Evolutionary conservation across 2,329 filamentous ascomycete species (phyloP).

Genomic region (Daldinia eschscholtzii): DNA sequence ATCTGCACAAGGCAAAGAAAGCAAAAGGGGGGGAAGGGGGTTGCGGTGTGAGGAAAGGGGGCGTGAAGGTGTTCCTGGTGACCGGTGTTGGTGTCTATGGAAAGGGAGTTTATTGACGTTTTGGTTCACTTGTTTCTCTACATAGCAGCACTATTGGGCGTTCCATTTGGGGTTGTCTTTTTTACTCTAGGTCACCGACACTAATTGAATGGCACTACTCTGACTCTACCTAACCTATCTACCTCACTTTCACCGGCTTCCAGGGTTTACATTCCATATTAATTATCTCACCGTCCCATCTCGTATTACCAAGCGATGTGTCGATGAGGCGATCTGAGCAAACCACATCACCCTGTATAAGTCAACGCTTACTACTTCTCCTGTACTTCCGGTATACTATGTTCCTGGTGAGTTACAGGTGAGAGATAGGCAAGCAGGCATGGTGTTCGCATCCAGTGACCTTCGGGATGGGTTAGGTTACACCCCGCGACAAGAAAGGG

Average conservation of each 20-base stretch:
- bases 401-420: slow-evolving; percentile 10
- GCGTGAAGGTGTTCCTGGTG: slow-evolving; percentile 39
- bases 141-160: slow-evolving; percentile 38
- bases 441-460: slow-evolving; percentile 12
- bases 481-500: slow-evolving; percentile 16
- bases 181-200: slow-evolving; percentile 9
- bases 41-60: slow-evolving; percentile 17
- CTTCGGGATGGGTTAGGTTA: slow-evolving; percentile 25
- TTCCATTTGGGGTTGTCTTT: slow-evolving; percentile 14
- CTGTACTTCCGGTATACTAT: slow-evolving; percentile 7
- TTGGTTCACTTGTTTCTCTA: slow-evolving; percentile 24
- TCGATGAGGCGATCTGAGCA: slow-evolving; percentile 7
- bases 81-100: slow-evolving; percentile 18
- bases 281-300: slow-evolving; percentile 4
- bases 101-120: slow-evolving; percentile 24
- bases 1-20: not conserved
- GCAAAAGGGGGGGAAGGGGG: not conserved
- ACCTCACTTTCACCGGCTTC: not conserved
- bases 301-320: not conserved
- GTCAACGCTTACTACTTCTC: slow-evolving; percentile 8
- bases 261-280: not conserved
- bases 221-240: slow-evolving; percentile 5
- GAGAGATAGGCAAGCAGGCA: slow-evolving; percentile 12
- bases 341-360: slow-evolving; percentile 1
- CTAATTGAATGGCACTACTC: slow-evolving; percentile 35